These are phyloP conservation scores for Collybia mongolica DNA, from an alignment of 768 basidiomycete genomes.

Conservation along the genomic window DNA sequence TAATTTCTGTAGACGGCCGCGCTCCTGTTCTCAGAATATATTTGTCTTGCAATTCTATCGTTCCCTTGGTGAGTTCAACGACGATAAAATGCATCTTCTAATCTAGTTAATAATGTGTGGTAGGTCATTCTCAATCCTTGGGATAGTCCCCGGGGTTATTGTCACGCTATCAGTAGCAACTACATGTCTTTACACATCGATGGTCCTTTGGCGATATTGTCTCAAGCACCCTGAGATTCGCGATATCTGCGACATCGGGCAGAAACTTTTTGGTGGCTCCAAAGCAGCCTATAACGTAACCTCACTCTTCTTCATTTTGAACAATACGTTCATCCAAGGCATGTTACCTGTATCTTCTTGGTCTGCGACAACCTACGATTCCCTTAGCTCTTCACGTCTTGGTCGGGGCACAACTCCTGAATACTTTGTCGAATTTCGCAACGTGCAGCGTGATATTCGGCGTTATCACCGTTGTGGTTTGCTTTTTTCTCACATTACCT, in stretches of 20 bases:
- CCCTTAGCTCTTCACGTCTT: constrained; percentile 39
- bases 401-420: constrained; percentile 44
- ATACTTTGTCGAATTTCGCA: constrained; percentile 41
- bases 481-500: constrained; percentile 41
- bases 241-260: constrained; percentile 52
- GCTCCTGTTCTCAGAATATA: constrained; percentile 45
- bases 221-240: constrained; percentile 47
- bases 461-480: constrained; percentile 31
- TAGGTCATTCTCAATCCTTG: constrained; percentile 44
- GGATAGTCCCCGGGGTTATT: constrained; percentile 40
- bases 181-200: constrained; percentile 43
- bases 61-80: constrained; percentile 29
- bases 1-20: constrained; percentile 33
- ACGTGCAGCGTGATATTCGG: constrained; percentile 38
- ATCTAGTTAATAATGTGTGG: background rate
- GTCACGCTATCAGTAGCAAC: constrained; percentile 38
- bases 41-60: constrained; percentile 40
- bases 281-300: constrained; percentile 48
- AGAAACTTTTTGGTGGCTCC: constrained; percentile 44
- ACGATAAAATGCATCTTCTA: background rate
- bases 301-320: constrained; percentile 50
- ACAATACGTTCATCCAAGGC: constrained; percentile 57
- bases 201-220: constrained; percentile 46
- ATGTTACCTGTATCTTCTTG: background rate
- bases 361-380: background rate